Evolutionary conservation across 2,329 filamentous ascomycete genomes (phyloP).

Genomic region (Didymella pinodella): DNA sequence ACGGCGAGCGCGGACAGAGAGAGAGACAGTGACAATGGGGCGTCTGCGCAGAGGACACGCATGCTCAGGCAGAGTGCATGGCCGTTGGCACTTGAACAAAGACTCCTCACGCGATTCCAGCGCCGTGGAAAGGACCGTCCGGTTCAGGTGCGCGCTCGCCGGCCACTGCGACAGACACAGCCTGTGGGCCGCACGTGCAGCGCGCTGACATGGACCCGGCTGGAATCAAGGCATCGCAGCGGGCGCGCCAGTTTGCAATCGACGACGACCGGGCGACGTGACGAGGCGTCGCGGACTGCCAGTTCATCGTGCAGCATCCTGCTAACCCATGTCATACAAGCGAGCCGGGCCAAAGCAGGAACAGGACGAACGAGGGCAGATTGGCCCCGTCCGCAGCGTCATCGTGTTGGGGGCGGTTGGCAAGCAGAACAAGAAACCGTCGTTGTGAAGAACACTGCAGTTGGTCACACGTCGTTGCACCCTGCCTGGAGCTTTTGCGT

Average conservation of each 20-base stretch:
- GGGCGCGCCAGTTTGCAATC: slow-evolving; percentile 7
- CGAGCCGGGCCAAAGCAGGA: slow-evolving; percentile 22
- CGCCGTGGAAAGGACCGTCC: slow-evolving; percentile 10
- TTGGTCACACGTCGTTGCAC: slow-evolving; percentile 8
- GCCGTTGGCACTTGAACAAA: slow-evolving; percentile 1
- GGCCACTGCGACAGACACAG: background rate
- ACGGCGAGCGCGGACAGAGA: background rate
- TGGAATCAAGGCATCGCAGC: slow-evolving; percentile 18
- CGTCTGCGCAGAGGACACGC: slow-evolving; percentile 12
- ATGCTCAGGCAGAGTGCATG: slow-evolving; percentile 9
- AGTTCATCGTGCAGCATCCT: slow-evolving; percentile 22
- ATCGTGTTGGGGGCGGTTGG: slow-evolving; percentile 9
- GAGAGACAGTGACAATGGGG: slow-evolving; percentile 1
- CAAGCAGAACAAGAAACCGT: background rate
- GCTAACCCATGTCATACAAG: slow-evolving; percentile 23
- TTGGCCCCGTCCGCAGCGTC: slow-evolving; percentile 10
- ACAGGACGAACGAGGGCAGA: slow-evolving; percentile 10
- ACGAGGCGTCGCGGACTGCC: slow-evolving; percentile 16
- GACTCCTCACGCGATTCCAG: background rate
- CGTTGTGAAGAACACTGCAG: slow-evolving; percentile 3
- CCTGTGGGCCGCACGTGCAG: slow-evolving; percentile 18
- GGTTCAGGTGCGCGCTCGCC: slow-evolving; percentile 11
- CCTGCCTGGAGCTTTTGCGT: slow-evolving; percentile 10
- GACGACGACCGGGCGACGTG: slow-evolving; percentile 17
- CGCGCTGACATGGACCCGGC: slow-evolving; percentile 5